Percentiles rank a stretch among this genome's conserved stretches.
phyloP scores from a whole-genome alignment of 306 rosid genomes.

The Chamaecrista fasciculata region DNA sequence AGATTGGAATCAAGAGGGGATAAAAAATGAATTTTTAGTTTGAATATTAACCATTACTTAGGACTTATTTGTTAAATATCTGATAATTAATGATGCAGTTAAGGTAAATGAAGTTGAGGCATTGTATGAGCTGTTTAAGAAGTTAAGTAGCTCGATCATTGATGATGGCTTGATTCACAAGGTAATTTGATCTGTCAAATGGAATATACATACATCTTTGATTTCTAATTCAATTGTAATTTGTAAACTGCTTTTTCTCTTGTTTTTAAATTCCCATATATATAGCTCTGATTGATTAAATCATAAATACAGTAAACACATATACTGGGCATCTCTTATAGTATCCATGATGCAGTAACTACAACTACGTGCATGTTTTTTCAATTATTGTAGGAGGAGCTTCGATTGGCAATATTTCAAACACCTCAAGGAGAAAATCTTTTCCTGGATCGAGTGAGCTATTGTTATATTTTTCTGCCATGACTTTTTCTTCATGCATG shows the following conservation, averaged over 20 bases:
- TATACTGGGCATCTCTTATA: neutral
- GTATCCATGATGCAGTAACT: neutral
- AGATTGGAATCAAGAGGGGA: neutral
- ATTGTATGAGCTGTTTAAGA: conserved; percentile 66
- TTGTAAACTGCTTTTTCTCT: neutral
- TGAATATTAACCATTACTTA: neutral
- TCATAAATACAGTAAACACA: neutral
- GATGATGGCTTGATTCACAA: conserved; percentile 86
- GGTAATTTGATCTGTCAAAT: conserved; percentile 43
- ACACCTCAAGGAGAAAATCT: conserved; percentile 58
- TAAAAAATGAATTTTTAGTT: neutral
- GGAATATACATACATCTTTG: neutral
- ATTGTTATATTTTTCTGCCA: neutral
- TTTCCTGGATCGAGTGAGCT: conserved; percentile 69
- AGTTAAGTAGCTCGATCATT: conserved; percentile 67
- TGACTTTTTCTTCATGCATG: conserved; percentile 19
- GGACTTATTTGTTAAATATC: neutral
- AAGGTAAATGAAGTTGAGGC: conserved; percentile 72
- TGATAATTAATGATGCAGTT: conserved; percentile 44
- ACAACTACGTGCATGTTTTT: neutral
- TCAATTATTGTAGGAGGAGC: conserved; percentile 66
- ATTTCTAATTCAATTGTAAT: neutral
- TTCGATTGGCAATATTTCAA: conserved; percentile 68
- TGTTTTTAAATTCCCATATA: neutral
- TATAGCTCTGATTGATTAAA: neutral